Percentiles rank a stretch among this genome's conserved stretches.
phyloP scores from a whole-genome alignment of 805 yeast genomes.

The Suhomyces xylopsoci region DNA sequence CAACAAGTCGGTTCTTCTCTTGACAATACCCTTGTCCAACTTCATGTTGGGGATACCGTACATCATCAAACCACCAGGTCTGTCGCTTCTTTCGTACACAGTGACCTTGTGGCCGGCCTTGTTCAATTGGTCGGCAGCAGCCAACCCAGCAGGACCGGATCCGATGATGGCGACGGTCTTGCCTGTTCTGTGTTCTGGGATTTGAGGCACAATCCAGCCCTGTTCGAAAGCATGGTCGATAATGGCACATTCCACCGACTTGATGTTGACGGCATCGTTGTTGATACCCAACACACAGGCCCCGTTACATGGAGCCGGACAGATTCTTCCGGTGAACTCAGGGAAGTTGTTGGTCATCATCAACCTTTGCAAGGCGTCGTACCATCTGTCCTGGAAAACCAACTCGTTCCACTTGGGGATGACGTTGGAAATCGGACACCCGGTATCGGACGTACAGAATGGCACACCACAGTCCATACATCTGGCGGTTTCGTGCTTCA shows the following conservation, averaged over 20 bases:
- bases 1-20: constrained; percentile 88
- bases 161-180: constrained; percentile 84
- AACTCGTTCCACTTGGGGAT: constrained; percentile 98
- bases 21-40: constrained; percentile 87
- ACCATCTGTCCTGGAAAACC: constrained; percentile 93
- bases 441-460: constrained; percentile 96
- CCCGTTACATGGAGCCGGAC: constrained; percentile 99
- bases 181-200: constrained; percentile 81
- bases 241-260: constrained; percentile 92
- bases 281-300: constrained; percentile 89
- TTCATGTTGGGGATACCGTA: constrained; percentile 99
- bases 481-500: constrained; percentile 89
- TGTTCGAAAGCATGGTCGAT: constrained; percentile 94
- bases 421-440: constrained; percentile 95
- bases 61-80: constrained; percentile 97
- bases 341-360: constrained; percentile 98
- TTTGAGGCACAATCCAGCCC: constrained; percentile 90
- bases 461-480: constrained; percentile 99
- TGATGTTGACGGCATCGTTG: constrained; percentile 94
- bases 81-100: constrained; percentile 89
- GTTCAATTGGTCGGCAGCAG: constrained; percentile 95
- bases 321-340: constrained; percentile 95
- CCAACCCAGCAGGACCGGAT: constrained; percentile 96
- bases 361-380: constrained; percentile 84
- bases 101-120: constrained; percentile 92